Conservation (phyloP, 2,329 filamentous ascomycete species). For the Paecilomyces dactylethromorphus region DNA sequence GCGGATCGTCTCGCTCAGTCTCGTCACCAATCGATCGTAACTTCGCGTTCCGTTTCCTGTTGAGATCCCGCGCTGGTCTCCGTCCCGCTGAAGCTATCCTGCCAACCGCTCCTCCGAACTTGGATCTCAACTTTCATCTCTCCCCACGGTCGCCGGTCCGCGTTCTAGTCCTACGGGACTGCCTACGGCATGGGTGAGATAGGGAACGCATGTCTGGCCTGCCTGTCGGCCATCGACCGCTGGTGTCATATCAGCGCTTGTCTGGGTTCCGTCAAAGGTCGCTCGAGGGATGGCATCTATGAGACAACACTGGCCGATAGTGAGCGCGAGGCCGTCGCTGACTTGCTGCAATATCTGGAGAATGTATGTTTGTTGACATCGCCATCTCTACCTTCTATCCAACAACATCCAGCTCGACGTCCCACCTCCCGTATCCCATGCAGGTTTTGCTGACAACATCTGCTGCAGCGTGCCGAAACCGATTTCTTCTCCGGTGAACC, state of each 20-base stretch:
- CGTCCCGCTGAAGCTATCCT: neutral
- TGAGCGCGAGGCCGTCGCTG: slow-evolving; percentile 93
- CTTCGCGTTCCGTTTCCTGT: neutral
- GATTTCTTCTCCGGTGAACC: slow-evolving; percentile 98
- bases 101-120: neutral
- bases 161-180: slow-evolving; percentile 20
- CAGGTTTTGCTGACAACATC: slow-evolving; percentile 12
- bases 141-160: slow-evolving; percentile 1
- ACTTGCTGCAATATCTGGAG: slow-evolving; percentile 90
- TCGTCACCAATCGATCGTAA: slow-evolving; percentile 9
- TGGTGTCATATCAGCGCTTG: slow-evolving; percentile 40
- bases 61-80: neutral
- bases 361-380: slow-evolving; percentile 57
- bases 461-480: slow-evolving; percentile 75
- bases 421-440: slow-evolving; percentile 1
- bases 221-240: slow-evolving; percentile 34
- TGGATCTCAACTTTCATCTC: slow-evolving; percentile 1
- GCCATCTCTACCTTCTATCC: neutral
- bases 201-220: slow-evolving; percentile 34
- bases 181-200: slow-evolving; percentile 30
- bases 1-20: slow-evolving; percentile 10
- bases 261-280: slow-evolving; percentile 48
- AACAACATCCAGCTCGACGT: neutral
- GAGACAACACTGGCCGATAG: slow-evolving; percentile 88
- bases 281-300: slow-evolving; percentile 73